These are phyloP conservation scores for Peronospora farinosa DNA, from an alignment of 352 stramenopile genomes.

Conservation along the genomic window DNA sequence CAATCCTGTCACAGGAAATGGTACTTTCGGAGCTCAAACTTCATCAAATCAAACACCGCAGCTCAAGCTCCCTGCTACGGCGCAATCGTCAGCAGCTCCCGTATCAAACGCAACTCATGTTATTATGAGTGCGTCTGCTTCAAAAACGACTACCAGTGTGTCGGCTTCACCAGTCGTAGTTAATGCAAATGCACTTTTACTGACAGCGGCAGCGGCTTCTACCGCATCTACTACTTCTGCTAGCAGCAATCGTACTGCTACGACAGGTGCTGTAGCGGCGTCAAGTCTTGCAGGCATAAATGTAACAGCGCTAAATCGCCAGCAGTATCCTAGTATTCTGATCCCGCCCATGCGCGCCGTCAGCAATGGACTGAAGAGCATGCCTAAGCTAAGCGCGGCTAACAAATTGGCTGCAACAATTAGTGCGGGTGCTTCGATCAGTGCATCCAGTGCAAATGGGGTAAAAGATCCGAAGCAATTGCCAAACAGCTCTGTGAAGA, in stretches of 20 bases:
- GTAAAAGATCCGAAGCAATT: conserved; percentile 6
- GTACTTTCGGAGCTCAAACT: conserved; percentile 11
- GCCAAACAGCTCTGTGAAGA: conserved; percentile 4
- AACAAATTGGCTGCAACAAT: conserved; percentile 2
- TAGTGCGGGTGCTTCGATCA: background rate
- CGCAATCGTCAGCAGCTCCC: conserved; percentile 5
- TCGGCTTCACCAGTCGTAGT: background rate
- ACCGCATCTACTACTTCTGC: conserved; percentile 8
- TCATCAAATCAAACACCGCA: conserved; percentile 3
- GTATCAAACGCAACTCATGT: conserved; percentile 7
- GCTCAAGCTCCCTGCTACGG: conserved; percentile 7
- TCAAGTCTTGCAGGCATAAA: conserved; percentile 32
- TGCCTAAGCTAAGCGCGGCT: conserved; percentile 11
- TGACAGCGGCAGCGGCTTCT: conserved; percentile 15
- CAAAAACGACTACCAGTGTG: conserved; percentile 5
- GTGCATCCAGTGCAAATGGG: conserved; percentile 7
- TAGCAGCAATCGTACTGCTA: conserved; percentile 6
- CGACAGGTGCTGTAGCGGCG: conserved; percentile 7
- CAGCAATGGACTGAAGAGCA: conserved; percentile 16
- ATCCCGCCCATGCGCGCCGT: conserved; percentile 21
- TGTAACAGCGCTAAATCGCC: conserved; percentile 34
- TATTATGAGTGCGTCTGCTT: background rate
- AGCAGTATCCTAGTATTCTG: conserved; percentile 58
- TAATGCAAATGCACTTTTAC: conserved; percentile 20
- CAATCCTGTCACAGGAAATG: conserved; percentile 19